phyloP scores from a whole-genome alignment of 2,329 filamentous ascomycete species.

The Fusarium citri region DNA sequence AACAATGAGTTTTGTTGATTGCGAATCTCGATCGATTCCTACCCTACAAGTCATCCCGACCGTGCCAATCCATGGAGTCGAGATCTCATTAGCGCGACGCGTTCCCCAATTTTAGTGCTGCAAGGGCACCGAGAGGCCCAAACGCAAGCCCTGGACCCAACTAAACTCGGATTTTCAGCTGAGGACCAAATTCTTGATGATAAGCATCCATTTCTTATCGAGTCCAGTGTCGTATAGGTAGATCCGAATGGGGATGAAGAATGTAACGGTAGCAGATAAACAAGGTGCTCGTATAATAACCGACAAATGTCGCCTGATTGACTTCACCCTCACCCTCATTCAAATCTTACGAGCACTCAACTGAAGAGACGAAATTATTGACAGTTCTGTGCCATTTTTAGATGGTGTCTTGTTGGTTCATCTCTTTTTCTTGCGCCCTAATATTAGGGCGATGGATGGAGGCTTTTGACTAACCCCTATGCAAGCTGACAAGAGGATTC shows the following conservation, averaged over 20 bases:
- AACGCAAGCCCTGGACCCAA: neutral
- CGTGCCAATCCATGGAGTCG: neutral
- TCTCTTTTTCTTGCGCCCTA: neutral
- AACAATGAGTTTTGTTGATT: neutral
- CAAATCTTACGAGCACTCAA: conserved; percentile 12
- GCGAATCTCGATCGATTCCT: neutral
- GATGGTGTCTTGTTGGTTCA: neutral
- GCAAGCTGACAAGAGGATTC: conserved; percentile 5
- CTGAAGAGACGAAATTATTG: neutral
- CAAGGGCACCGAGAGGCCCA: neutral
- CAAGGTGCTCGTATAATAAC: neutral
- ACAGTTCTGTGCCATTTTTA: neutral
- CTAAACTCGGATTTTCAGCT: neutral
- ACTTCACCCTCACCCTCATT: neutral
- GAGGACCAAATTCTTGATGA: neutral
- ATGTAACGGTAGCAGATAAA: neutral
- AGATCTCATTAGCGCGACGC: neutral
- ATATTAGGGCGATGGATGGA: neutral
- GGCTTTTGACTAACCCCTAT: neutral
- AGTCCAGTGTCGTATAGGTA: neutral
- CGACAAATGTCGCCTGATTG: neutral
- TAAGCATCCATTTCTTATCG: neutral
- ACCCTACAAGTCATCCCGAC: neutral
- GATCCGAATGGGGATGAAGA: neutral
- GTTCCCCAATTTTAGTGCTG: neutral